Conservation (phyloP, 2,329 filamentous ascomycete species). For the Aureobasidium sp. region DNA sequence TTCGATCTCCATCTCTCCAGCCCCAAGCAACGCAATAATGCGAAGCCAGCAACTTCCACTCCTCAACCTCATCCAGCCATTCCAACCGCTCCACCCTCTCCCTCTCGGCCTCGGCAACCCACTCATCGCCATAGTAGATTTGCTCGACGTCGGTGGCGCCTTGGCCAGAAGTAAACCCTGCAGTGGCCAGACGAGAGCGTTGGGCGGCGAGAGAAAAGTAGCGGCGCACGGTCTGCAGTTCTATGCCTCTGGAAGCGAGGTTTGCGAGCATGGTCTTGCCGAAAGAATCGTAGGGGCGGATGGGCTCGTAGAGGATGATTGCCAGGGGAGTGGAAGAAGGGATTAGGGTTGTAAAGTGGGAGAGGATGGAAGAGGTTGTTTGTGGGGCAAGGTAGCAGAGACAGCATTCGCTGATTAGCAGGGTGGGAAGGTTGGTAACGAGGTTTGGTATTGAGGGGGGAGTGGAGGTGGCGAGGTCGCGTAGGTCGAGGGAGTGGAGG, state of each 20-base stretch:
- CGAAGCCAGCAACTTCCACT: constrained; percentile 77
- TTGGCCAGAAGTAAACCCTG: constrained; percentile 57
- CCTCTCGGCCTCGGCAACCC: constrained; percentile 66
- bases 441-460: constrained; percentile 36
- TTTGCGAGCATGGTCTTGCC: constrained; percentile 90
- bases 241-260: constrained; percentile 71
- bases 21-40: constrained; percentile 93
- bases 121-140: constrained; percentile 56
- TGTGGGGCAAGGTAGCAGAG: constrained; percentile 73
- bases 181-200: constrained; percentile 54
- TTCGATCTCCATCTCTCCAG: constrained; percentile 53
- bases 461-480: constrained; percentile 43
- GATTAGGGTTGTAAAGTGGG: constrained; percentile 32
- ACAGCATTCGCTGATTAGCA: constrained; percentile 92
- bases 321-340: constrained; percentile 42
- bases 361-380: constrained; percentile 57
- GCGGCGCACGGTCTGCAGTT: constrained; percentile 70
- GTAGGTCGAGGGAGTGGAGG: constrained; percentile 59
- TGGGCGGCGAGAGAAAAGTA: constrained; percentile 67
- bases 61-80: constrained; percentile 90
- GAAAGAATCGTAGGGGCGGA: constrained; percentile 76
- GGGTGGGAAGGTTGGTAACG: constrained; percentile 59
- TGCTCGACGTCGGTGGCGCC: constrained; percentile 55
- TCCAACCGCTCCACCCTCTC: constrained; percentile 72
- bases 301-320: constrained; percentile 81